Evolutionary conservation across 768 basidiomycete species (phyloP).

Genomic region (Agaricus subrufescens): DNA sequence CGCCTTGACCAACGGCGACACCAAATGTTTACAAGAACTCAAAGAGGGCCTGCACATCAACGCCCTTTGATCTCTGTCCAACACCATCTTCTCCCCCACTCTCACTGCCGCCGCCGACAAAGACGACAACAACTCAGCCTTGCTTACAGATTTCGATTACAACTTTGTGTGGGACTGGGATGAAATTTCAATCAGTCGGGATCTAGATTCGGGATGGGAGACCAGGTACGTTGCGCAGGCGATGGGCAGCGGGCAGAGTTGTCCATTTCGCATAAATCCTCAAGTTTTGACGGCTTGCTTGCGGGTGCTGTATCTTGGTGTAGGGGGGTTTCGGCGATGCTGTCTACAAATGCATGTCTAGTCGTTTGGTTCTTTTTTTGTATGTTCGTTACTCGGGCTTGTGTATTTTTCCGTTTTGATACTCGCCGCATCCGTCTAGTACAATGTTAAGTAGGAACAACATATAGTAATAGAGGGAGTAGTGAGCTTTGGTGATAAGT

Average conservation of each 20-base stretch:
- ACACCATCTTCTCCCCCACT: too few species aligned
- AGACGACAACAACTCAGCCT: neutral
- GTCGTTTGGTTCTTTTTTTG: too few species aligned
- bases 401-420: too few species aligned
- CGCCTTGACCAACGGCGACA: too few species aligned
- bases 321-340: slow-evolving; percentile 25
- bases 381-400: too few species aligned
- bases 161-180: slow-evolving; percentile 34
- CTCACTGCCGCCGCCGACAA: too few species aligned
- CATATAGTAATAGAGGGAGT: too few species aligned
- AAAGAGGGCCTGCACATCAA: slow-evolving; percentile 23
- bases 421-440: too few species aligned
- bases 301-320: slow-evolving; percentile 22
- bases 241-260: slow-evolving; percentile 50
- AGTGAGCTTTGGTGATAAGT: too few species aligned
- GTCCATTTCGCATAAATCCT: slow-evolving; percentile 35
- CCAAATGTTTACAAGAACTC: too few species aligned
- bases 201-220: slow-evolving; percentile 49
- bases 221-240: slow-evolving; percentile 53
- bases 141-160: neutral
- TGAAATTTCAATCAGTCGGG: slow-evolving; percentile 47
- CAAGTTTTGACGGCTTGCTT: slow-evolving; percentile 29
- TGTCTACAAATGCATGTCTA: too few species aligned
- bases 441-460: too few species aligned
- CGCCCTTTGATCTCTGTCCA: neutral